Percentiles rank a stretch among this genome's conserved stretches.
Evolutionary conservation across 306 rosid genomes (phyloP).

Genomic region (Malus sieversii): DNA sequence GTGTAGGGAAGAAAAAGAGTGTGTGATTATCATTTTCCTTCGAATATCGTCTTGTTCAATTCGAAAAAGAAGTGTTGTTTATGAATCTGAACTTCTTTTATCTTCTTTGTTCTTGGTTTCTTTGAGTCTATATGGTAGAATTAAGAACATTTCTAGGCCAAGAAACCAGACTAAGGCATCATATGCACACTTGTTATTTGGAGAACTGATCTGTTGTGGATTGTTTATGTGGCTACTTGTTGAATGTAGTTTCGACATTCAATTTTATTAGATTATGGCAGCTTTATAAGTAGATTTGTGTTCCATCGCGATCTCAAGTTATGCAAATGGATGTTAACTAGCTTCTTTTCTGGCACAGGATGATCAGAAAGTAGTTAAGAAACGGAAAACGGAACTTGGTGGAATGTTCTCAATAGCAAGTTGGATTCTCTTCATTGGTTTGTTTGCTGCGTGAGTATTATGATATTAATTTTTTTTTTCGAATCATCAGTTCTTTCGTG

Average conservation of each 20-base stretch:
- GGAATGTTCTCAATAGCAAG: conserved; percentile 96
- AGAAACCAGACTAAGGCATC: not conserved
- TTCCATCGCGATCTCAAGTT: not conserved
- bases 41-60: too few relatives aligned
- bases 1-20: too few relatives aligned
- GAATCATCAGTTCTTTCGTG: not conserved
- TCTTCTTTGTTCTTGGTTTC: not conserved
- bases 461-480: not conserved
- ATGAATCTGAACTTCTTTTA: not conserved
- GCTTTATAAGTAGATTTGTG: not conserved
- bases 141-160: not conserved
- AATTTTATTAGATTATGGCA: not conserved
- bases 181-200: not conserved
- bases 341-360: conserved; percentile 42
- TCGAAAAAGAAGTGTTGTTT: too few relatives aligned
- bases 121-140: not conserved
- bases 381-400: conserved; percentile 98
- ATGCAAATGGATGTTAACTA: conserved; percentile 5
- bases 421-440: conserved; percentile 86
- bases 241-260: not conserved
- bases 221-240: not conserved
- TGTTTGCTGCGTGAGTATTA: conserved; percentile 85
- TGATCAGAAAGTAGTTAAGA: conserved; percentile 73
- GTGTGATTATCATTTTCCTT: too few relatives aligned
- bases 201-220: not conserved